Conservation (phyloP, 2,329 filamentous ascomycete genomes). For the Calonectria honghensis region DNA sequence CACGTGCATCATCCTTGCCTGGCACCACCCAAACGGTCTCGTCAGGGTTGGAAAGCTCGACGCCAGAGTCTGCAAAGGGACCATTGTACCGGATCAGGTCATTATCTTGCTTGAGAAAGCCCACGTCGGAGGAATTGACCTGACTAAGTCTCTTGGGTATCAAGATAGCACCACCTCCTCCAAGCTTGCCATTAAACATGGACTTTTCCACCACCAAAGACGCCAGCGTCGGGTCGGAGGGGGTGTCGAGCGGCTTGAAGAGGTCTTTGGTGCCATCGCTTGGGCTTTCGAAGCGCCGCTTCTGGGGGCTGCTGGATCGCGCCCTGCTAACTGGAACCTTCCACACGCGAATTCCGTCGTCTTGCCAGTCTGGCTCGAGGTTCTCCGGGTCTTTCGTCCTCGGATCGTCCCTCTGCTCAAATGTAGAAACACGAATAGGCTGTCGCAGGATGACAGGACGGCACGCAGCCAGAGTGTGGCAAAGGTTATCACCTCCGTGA, state of each 20-base stretch:
- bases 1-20: constrained; percentile 36
- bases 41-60: constrained; percentile 46
- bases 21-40: constrained; percentile 57
- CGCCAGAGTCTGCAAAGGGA: constrained; percentile 63
- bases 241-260: constrained; percentile 45
- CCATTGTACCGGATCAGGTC: constrained; percentile 82
- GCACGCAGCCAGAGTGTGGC: constrained; percentile 87
- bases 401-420: constrained; percentile 77
- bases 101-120: constrained; percentile 78
- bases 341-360: constrained; percentile 89
- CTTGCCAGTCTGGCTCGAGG: constrained; percentile 80
- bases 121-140: constrained; percentile 56
- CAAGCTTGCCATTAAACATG: constrained; percentile 61
- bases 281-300: constrained; percentile 56
- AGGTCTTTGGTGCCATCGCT: constrained; percentile 38
- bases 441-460: constrained; percentile 91
- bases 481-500: constrained; percentile 87
- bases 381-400: constrained; percentile 54
- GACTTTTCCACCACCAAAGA: constrained; percentile 57
- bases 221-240: constrained; percentile 58
- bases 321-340: constrained; percentile 74
- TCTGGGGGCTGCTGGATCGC: constrained; percentile 60
- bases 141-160: constrained; percentile 53
- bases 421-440: constrained; percentile 82
- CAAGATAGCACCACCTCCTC: constrained; percentile 48